These are phyloP conservation scores for Globisporangium cederbergense DNA, from an alignment of 352 stramenopile genomes.

Conservation along the genomic window DNA sequence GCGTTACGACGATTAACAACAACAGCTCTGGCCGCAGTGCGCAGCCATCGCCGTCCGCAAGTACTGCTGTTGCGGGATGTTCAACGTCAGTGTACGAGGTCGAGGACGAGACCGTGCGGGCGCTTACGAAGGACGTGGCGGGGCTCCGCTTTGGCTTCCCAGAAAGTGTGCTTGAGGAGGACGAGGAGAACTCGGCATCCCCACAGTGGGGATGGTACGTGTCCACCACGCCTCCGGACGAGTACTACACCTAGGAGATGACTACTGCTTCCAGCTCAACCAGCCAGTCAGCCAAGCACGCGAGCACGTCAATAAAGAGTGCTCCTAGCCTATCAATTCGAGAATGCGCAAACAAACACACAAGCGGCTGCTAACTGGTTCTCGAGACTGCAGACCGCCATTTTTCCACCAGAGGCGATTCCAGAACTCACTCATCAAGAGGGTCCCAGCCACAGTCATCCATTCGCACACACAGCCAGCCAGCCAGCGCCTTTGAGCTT, in stretches of 20 bases:
- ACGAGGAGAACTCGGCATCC: constrained; percentile 42
- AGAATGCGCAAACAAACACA: background rate
- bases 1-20: background rate
- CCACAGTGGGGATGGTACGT: constrained; percentile 84
- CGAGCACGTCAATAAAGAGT: background rate
- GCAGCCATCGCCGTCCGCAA: too few species aligned
- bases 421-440: background rate
- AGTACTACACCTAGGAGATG: constrained; percentile 50
- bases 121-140: constrained; percentile 3
- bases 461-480: background rate
- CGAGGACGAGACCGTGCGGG: background rate
- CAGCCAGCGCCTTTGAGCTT: background rate
- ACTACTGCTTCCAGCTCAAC: background rate
- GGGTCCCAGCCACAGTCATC: background rate
- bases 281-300: background rate
- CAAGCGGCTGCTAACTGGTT: background rate
- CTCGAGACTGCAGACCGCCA: too few species aligned
- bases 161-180: constrained; percentile 24
- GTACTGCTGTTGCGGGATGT: background rate
- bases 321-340: background rate
- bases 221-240: constrained; percentile 70
- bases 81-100: background rate
- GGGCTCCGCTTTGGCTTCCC: constrained; percentile 7
- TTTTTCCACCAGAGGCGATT: background rate
- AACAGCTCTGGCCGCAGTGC: background rate